phyloP scores from a whole-genome alignment of 2,329 filamentous ascomycete genomes.

The Seiridium cupressi region DNA sequence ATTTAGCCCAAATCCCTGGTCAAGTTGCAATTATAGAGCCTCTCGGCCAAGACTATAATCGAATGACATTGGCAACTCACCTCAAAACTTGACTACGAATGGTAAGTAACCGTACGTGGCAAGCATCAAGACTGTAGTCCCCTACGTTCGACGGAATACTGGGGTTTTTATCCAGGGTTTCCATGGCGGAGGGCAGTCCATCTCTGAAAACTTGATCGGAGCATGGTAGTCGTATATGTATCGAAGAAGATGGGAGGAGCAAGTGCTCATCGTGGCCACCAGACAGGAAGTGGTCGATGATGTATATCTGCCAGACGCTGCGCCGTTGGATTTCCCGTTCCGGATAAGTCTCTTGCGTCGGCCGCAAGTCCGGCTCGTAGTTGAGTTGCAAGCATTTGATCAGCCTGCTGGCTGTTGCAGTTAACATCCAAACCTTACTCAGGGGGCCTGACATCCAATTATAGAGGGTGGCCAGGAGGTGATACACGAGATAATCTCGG shows the following conservation, averaged over 20 bases:
- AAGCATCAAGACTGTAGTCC: constrained; percentile 11
- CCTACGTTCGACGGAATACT: constrained; percentile 1
- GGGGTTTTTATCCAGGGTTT: constrained; percentile 5
- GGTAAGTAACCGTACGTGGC: constrained; percentile 9
- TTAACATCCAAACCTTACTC: constrained; percentile 13
- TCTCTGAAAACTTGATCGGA: constrained; percentile 9
- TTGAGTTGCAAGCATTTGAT: constrained; percentile 11
- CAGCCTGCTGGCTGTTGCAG: constrained; percentile 8
- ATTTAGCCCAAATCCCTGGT: neutral
- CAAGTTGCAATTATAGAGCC: neutral
- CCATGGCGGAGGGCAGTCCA: constrained; percentile 6
- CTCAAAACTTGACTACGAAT: constrained; percentile 11
- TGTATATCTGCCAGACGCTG: constrained; percentile 11
- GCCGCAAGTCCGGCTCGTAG: constrained; percentile 8
- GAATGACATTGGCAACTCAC: neutral
- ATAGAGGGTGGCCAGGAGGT: constrained; percentile 8
- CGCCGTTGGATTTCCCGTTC: constrained; percentile 9
- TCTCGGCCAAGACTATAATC: too few species aligned
- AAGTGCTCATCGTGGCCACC: constrained; percentile 12
- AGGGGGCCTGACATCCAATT: constrained; percentile 12
- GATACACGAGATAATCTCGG: constrained; percentile 5
- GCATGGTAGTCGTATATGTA: constrained; percentile 10
- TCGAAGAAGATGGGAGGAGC: constrained; percentile 9
- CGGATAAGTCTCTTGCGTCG: neutral
- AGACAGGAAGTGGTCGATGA: constrained; percentile 11